phyloP scores from a whole-genome alignment of 441 rosid genomes.

The Syzygium malaccense region DNA sequence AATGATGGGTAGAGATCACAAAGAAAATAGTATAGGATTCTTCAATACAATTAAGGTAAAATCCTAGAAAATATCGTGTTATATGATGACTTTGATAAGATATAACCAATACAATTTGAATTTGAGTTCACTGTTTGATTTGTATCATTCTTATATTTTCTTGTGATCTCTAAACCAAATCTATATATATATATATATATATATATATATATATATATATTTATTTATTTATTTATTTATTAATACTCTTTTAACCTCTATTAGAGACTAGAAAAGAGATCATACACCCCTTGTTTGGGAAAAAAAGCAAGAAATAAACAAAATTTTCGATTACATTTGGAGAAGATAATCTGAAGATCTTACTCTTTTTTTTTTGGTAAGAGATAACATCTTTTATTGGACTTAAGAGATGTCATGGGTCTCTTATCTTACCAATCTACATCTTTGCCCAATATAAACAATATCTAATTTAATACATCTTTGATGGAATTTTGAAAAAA shows the following conservation, averaged over 20 bases:
- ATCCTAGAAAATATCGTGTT: background rate
- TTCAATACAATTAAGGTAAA: background rate
- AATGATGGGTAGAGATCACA: background rate
- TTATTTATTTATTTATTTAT: background rate
- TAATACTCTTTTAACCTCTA: background rate
- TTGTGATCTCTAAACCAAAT: background rate
- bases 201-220: too few species aligned
- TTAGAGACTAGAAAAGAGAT: background rate
- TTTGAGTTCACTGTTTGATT: background rate
- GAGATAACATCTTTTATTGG: background rate
- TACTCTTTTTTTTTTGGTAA: background rate
- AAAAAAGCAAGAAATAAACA: background rate
- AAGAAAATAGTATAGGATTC: background rate
- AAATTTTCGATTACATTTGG: background rate
- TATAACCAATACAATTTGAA: background rate
- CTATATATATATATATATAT: background rate
- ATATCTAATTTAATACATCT: background rate
- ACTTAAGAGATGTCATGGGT: background rate
- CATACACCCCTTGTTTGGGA: background rate
- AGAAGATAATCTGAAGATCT: background rate
- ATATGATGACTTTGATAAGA: background rate
- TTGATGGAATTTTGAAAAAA: background rate
- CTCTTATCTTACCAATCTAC: background rate
- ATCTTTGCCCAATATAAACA: background rate
- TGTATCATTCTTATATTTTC: background rate